These are phyloP conservation scores for Cardiosporidium cionae DNA, from an alignment of 169 alveolate genomes.

Conservation along the genomic window DNA sequence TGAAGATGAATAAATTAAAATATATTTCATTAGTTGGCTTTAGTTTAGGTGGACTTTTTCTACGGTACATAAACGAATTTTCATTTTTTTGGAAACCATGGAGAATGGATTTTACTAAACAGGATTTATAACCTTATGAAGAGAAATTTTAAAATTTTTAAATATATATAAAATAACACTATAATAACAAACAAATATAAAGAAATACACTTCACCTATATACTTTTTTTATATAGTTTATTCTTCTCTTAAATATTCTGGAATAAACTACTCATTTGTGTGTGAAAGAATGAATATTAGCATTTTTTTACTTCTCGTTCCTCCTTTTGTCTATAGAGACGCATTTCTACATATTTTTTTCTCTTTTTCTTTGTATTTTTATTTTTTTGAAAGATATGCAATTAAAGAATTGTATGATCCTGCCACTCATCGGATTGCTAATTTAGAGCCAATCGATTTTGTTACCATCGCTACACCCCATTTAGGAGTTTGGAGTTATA, in stretches of 20 bases:
- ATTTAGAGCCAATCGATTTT: not conserved
- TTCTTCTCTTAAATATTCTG: not conserved
- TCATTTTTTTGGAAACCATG: too few relatives aligned
- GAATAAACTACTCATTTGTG: not conserved
- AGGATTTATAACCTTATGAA: too few relatives aligned
- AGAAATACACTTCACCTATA: not conserved
- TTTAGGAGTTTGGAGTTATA: slow-evolving; percentile 12
- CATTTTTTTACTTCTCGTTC: not conserved
- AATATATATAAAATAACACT: not conserved
- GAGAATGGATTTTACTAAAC: too few relatives aligned
- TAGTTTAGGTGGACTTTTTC: slow-evolving; percentile 9
- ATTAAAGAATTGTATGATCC: not conserved
- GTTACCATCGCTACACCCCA: slow-evolving; percentile 16
- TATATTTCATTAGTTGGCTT: slow-evolving; percentile 7
- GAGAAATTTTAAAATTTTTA: too few relatives aligned
- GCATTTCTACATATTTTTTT: too few relatives aligned
- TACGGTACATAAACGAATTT: too few relatives aligned
- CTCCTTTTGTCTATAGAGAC: not conserved
- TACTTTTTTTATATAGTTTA: not conserved
- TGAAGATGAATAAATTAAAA: too few relatives aligned
- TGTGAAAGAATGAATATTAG: not conserved
- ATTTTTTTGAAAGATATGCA: not conserved
- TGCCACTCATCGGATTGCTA: not conserved
- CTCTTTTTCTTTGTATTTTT: too few relatives aligned
- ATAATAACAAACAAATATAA: not conserved